Evolutionary conservation across 805 yeast species (phyloP).

Genomic region (Saturnispora besseyi): DNA sequence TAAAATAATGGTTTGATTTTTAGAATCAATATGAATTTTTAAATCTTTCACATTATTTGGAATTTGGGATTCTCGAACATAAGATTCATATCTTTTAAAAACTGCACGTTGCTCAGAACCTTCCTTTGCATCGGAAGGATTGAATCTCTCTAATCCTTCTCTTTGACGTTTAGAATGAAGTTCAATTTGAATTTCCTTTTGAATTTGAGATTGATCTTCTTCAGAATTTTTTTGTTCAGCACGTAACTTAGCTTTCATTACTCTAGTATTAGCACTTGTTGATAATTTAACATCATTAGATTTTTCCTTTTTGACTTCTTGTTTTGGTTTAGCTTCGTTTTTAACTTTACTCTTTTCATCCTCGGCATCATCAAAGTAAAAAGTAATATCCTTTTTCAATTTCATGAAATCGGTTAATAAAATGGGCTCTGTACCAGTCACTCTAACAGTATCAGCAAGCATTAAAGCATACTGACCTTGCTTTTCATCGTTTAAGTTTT

Average conservation of each 20-base stretch:
- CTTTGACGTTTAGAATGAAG: constrained; percentile 79
- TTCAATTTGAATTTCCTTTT: constrained; percentile 74
- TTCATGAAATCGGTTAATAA: constrained; percentile 70
- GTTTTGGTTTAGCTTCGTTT: constrained; percentile 8
- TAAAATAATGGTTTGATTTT: constrained; percentile 77
- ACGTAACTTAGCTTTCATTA: constrained; percentile 69
- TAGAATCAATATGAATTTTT: constrained; percentile 78
- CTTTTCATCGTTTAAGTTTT: constrained; percentile 44
- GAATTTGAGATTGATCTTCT: constrained; percentile 70
- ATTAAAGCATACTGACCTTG: constrained; percentile 59
- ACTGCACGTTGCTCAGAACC: constrained; percentile 53
- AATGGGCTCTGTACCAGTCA: constrained; percentile 52
- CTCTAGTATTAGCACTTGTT: constrained; percentile 42
- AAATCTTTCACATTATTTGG: constrained; percentile 77
- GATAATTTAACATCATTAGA: constrained; percentile 9
- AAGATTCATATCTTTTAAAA: constrained; percentile 92
- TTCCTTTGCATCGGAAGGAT: constrained; percentile 67
- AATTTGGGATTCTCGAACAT: constrained; percentile 85
- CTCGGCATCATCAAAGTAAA: constrained; percentile 57
- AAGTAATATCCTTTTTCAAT: constrained; percentile 65
- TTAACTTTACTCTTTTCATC: constrained; percentile 24
- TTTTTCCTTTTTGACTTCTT: constrained; percentile 4
- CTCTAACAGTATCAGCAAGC: constrained; percentile 72
- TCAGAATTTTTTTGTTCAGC: constrained; percentile 65
- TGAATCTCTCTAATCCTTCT: constrained; percentile 76